Evolutionary conservation across 169 alveolate species (phyloP), one percentile per base, ranked within the genome.

Genomic region (Cryptosporidium sp.): DNA sequence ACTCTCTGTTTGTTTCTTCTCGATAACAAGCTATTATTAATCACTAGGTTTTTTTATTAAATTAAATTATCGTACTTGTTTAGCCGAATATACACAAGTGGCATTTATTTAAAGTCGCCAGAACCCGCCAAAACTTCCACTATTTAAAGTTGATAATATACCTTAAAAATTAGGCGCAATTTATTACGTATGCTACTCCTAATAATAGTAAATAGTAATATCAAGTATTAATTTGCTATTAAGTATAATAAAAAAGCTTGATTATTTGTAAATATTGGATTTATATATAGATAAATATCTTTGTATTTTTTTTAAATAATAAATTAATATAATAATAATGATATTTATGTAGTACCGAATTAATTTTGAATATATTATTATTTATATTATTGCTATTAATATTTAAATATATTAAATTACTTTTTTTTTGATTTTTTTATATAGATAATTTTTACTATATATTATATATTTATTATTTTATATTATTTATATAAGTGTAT

Each of bases 51-150:
- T 56, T 56, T 56, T n/a, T 53, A n/a, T 56, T 23, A 18, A 21
- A n/a, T 56, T 26, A 56, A 42, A 56, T 56, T 23, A 26, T 26
- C 67, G 37, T 56, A 23, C 33, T 56, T 56, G 67, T 56, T 56
- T 56, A 56, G 67, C 35, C 67, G 0, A 23, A 6, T 21, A 56
- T 56, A 56, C 67, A 23, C 29, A 56, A 56, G 67, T 56, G 67
- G 67, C 35, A 56, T 26, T 5, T 56, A 23, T 21, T 56, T 56
- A 56, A 35, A 56, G 23, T 56, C 23, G 35, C 37, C 3, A 56
- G 0, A 26, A 26, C 67, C 67, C 67, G 67, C 67, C 67, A 56
- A 56, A 56, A 56, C 67, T 56, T 56, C 67, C 67, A 56, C 67
- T 56, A 56, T 56, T 56, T 56, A 56, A 48, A 48, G 26, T 56